Conservation (phyloP, 306 rosid species). For the Dryas alaskensis region DNA sequence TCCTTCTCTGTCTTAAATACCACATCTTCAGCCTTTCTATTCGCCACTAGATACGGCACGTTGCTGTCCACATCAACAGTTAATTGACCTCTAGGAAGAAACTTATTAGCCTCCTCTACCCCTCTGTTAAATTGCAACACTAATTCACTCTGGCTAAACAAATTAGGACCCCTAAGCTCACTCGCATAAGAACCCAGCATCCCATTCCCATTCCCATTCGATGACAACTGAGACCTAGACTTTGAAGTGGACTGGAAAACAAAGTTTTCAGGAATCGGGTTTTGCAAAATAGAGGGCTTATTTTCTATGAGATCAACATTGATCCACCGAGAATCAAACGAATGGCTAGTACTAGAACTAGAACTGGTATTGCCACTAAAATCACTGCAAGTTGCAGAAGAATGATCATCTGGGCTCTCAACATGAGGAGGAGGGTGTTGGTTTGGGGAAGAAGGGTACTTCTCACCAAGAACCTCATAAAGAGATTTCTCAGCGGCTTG, state of each 20-base stretch:
- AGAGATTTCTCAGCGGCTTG: slow-evolving; percentile 56
- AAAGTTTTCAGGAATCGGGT: slow-evolving; percentile 38
- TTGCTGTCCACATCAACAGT: slow-evolving; percentile 31
- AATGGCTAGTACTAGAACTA: slow-evolving; percentile 23
- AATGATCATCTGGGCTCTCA: slow-evolving; percentile 40
- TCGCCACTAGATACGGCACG: slow-evolving; percentile 11
- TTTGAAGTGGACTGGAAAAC: slow-evolving; percentile 46
- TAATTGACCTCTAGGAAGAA: slow-evolving; percentile 51
- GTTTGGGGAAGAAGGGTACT: slow-evolving; percentile 33
- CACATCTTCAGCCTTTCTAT: slow-evolving; percentile 25
- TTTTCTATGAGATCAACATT: slow-evolving; percentile 26
- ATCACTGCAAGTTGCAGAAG: slow-evolving; percentile 23
- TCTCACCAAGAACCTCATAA: slow-evolving; percentile 40
- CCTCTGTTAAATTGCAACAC: slow-evolving; percentile 57
- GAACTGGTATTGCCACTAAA: slow-evolving; percentile 21
- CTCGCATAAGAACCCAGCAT: slow-evolving; percentile 29
- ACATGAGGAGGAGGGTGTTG: slow-evolving; percentile 35
- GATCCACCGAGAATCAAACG: slow-evolving; percentile 27
- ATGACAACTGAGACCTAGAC: slow-evolving; percentile 21
- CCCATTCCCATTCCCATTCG: slow-evolving; percentile 22
- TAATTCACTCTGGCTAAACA: slow-evolving; percentile 45
- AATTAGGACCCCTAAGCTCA: slow-evolving; percentile 27
- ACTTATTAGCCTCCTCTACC: slow-evolving; percentile 59
- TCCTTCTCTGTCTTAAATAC: slow-evolving; percentile 30
- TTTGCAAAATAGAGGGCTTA: slow-evolving; percentile 35